These are phyloP conservation scores for Aureobasidium sp. DNA, from an alignment of 2,329 filamentous ascomycete genomes.

Conservation along the genomic window DNA sequence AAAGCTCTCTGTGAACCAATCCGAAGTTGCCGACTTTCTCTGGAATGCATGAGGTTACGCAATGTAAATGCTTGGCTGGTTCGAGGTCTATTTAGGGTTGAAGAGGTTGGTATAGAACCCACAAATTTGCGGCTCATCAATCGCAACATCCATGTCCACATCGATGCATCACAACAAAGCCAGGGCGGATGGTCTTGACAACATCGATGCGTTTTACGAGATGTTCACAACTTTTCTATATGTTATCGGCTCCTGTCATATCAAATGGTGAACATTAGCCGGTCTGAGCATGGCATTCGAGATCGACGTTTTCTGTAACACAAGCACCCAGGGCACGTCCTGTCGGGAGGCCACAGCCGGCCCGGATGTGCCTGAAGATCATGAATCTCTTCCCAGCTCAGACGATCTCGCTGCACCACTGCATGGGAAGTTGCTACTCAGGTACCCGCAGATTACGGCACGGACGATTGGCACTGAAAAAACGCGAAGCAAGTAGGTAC, in stretches of 20 bases:
- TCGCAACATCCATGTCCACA: background rate
- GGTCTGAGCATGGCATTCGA: background rate
- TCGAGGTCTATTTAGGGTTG: background rate
- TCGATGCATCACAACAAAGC: background rate
- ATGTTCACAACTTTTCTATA: background rate
- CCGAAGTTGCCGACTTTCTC: too few species aligned
- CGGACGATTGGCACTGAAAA: background rate
- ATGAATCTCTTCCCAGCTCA: background rate
- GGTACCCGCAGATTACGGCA: background rate
- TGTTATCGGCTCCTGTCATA: too few species aligned
- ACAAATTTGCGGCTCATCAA: background rate
- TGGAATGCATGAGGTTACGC: background rate
- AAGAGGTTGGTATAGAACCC: background rate
- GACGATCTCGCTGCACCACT: background rate
- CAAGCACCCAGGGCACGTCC: background rate
- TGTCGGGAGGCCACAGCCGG: background rate
- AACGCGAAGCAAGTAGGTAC: background rate
- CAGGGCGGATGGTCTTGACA: background rate
- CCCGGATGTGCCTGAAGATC: background rate
- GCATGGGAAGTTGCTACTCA: background rate
- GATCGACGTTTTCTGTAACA: constrained; percentile 11
- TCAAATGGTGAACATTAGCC: background rate
- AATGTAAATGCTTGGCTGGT: background rate
- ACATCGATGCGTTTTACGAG: background rate
- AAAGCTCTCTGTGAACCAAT: too few species aligned